A percentile compares a stretch with the other conserved stretches of the same genome.
Conservation (phyloP, 2,329 filamentous ascomycete genomes). For the Ophiostoma populinum region DNA sequence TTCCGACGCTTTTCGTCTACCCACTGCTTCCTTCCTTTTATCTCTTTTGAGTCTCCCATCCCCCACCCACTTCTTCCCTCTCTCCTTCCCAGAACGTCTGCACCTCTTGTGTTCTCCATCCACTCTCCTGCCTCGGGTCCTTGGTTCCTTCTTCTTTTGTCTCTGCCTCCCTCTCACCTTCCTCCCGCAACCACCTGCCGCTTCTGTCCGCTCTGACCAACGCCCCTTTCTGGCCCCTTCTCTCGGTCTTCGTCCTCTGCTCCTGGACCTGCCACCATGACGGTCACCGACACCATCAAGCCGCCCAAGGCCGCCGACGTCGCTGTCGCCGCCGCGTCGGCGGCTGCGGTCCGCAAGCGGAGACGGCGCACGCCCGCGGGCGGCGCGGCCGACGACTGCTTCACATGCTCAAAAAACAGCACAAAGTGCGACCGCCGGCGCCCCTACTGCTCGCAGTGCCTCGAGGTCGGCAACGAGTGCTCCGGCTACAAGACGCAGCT, state of each 20-base stretch:
- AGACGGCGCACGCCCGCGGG: constrained; percentile 77
- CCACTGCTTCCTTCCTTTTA: too few species aligned
- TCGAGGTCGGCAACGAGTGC: constrained; percentile 82
- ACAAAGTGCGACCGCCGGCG: constrained; percentile 78
- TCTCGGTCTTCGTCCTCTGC: constrained; percentile 15
- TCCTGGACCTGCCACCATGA: constrained; percentile 22
- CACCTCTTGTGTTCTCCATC: too few species aligned
- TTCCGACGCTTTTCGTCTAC: too few species aligned
- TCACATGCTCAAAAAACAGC: constrained; percentile 71
- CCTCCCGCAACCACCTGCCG: too few species aligned
- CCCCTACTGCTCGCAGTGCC: constrained; percentile 88
- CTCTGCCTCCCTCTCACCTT: too few species aligned
- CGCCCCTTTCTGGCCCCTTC: constrained; percentile 5
- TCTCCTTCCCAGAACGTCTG: too few species aligned
- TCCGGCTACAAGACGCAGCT: constrained; percentile 92
- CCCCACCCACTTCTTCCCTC: too few species aligned
- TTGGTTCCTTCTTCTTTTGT: too few species aligned
- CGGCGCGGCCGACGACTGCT: constrained; percentile 88
- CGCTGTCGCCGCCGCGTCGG: constrained; percentile 17
- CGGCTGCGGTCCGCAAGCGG: constrained; percentile 40
- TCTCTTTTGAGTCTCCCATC: too few species aligned
- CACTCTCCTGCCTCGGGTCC: too few species aligned
- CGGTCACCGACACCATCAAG: constrained; percentile 28
- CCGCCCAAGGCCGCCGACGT: constrained; percentile 24
- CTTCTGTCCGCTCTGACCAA: constrained; percentile 9